Evolutionary conservation across 1,284 basidiomycete genomes (phyloP).

Genomic region (Leccinum holopus): DNA sequence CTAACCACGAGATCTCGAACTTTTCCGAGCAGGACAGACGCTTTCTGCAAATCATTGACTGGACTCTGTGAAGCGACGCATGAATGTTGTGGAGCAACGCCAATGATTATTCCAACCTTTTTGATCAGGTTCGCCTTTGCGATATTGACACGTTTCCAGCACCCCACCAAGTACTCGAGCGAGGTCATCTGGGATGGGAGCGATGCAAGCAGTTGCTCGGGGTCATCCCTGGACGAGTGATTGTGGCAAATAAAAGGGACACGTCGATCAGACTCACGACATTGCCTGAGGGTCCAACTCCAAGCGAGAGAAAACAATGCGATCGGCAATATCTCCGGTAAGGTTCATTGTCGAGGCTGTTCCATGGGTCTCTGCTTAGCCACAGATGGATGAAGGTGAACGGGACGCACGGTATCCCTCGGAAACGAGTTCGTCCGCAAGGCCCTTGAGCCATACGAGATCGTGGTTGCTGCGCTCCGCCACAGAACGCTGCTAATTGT

Average conservation of each 20-base stretch:
- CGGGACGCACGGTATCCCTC: slow-evolving; percentile 60
- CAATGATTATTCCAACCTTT: slow-evolving; percentile 44
- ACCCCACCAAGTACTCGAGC: slow-evolving; percentile 89
- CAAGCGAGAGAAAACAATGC: slow-evolving; percentile 84
- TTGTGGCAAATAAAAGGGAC: neutral
- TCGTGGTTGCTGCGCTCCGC: slow-evolving; percentile 72
- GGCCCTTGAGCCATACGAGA: slow-evolving; percentile 80
- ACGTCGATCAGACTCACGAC: slow-evolving; percentile 53
- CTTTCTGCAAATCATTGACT: slow-evolving; percentile 61
- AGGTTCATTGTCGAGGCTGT: slow-evolving; percentile 40
- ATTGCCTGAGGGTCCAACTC: slow-evolving; percentile 76
- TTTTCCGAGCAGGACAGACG: slow-evolving; percentile 66
- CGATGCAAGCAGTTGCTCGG: slow-evolving; percentile 77
- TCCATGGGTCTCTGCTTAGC: slow-evolving; percentile 12
- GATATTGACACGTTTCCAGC: slow-evolving; percentile 83
- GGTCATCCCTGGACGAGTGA: slow-evolving; percentile 61
- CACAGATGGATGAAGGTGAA: slow-evolving; percentile 1
- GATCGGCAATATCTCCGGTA: slow-evolving; percentile 64
- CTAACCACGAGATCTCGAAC: slow-evolving; percentile 81
- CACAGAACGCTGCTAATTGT: slow-evolving; percentile 52
- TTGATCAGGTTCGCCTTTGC: slow-evolving; percentile 57
- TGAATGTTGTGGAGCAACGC: neutral
- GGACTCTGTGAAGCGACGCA: slow-evolving; percentile 41
- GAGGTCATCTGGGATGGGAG: slow-evolving; percentile 78
- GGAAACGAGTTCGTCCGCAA: slow-evolving; percentile 68